A percentile compares a stretch with the other conserved stretches of the same genome.
phyloP scores from a whole-genome alignment of 2,329 filamentous ascomycete genomes.

The Aspergillus novofumigatus region DNA sequence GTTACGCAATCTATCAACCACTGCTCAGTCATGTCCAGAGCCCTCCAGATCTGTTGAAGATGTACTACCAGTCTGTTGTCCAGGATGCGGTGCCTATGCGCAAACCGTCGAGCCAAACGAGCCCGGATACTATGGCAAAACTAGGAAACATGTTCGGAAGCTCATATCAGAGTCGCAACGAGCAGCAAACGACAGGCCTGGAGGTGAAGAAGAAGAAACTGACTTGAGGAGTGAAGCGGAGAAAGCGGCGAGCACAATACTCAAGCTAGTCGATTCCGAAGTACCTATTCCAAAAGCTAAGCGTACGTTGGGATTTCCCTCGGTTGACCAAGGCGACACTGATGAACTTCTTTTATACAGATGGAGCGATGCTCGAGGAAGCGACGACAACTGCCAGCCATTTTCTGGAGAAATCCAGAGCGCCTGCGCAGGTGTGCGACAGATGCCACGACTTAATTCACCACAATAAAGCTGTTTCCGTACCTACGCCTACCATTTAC shows the following conservation, averaged over 20 bases:
- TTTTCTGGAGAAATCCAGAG: conserved; percentile 17
- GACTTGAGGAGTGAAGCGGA: conserved; percentile 2
- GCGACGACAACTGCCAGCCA: conserved; percentile 15
- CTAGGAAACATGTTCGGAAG: conserved; percentile 46
- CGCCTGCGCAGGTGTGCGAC: conserved; percentile 59
- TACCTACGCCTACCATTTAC: conserved; percentile 75
- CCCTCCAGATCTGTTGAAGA: conserved; percentile 14
- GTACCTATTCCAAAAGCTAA: conserved; percentile 2
- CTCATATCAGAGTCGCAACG: conserved; percentile 22
- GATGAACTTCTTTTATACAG: conserved; percentile 7
- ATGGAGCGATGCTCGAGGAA: conserved; percentile 19
- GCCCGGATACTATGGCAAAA: conserved; percentile 55
- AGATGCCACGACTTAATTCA: conserved; percentile 80
- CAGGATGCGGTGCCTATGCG: conserved; percentile 59
- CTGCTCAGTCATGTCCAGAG: conserved; percentile 5
- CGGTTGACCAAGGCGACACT: not conserved
- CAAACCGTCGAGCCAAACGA: conserved; percentile 53
- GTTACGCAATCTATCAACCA: conserved; percentile 19
- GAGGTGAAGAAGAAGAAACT: conserved; percentile 15
- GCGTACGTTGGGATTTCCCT: conserved; percentile 8
- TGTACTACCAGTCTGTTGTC: conserved; percentile 51
- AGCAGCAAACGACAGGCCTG: conserved; percentile 5
- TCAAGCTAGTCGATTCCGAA: conserved; percentile 6
- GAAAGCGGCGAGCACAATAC: conserved; percentile 7
- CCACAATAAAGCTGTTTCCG: conserved; percentile 66